These are phyloP conservation scores for Erodium maritimum DNA, from an alignment of 345 rosid genomes.

Conservation along the genomic window DNA sequence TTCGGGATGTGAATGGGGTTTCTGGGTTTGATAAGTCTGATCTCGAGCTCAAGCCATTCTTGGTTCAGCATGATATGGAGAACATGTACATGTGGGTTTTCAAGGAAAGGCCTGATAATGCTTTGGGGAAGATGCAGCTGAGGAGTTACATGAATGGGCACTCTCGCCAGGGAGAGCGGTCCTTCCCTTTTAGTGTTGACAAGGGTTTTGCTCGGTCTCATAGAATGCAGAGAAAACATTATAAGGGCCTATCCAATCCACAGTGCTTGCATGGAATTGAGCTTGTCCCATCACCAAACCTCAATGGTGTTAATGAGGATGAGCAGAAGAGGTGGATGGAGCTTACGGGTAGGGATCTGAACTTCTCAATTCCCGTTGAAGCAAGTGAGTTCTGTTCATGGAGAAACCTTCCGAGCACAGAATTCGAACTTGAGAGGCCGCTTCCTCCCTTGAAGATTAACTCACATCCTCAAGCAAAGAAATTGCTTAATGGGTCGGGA, in stretches of 20 bases:
- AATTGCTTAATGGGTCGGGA: conserved; percentile 30
- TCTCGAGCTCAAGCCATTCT: conserved; percentile 34
- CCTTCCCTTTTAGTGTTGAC: conserved; percentile 38
- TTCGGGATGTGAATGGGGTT: conserved; percentile 30
- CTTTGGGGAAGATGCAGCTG: conserved; percentile 47
- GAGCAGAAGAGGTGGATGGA: conserved; percentile 40
- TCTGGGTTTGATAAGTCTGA: conserved; percentile 42
- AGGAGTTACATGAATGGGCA: conserved; percentile 50
- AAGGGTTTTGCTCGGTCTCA: conserved; percentile 47
- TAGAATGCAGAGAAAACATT: conserved; percentile 51
- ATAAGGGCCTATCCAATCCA: conserved; percentile 44
- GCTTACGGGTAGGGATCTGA: conserved; percentile 36
- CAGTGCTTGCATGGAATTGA: conserved; percentile 48
- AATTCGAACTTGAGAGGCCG: conserved; percentile 33
- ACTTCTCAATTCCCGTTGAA: conserved; percentile 27
- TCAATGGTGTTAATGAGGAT: conserved; percentile 27
- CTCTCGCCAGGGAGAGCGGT: conserved; percentile 40
- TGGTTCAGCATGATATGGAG: conserved; percentile 52
- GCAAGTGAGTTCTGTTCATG: conserved; percentile 43
- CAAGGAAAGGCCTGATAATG: conserved; percentile 45
- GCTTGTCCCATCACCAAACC: conserved; percentile 30
- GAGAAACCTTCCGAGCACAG: conserved; percentile 37
- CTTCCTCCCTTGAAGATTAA: conserved; percentile 9
- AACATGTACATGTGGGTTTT: conserved; percentile 51
- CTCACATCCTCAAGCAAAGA: conserved; percentile 11